phyloP scores from a whole-genome alignment of 2,329 filamentous ascomycete species.

The Magnaporthiopsis incrustans region DNA sequence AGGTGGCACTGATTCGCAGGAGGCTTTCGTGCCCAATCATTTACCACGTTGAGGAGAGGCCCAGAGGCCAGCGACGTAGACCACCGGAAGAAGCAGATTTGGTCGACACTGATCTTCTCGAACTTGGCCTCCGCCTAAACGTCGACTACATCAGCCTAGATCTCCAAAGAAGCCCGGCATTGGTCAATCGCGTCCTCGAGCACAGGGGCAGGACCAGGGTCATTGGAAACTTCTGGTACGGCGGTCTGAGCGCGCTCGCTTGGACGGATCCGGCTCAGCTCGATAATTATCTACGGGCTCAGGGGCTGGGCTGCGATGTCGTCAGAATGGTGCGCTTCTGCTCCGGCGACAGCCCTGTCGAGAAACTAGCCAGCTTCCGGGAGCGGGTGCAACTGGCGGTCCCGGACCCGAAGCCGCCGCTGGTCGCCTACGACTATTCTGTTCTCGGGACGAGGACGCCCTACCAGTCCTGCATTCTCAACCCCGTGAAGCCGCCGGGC shows the following conservation, averaged over 20 bases:
- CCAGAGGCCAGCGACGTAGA: conserved; percentile 32
- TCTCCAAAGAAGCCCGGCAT: conserved; percentile 43
- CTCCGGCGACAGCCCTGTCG: conserved; percentile 45
- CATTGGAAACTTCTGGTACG: conserved; percentile 47
- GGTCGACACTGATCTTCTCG: conserved; percentile 48
- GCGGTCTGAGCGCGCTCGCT: conserved; percentile 35
- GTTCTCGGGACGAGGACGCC: conserved; percentile 33
- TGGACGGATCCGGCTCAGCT: conserved; percentile 50
- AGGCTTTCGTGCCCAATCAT: conserved; percentile 49
- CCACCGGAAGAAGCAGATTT: conserved; percentile 28
- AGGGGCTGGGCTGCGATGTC: conserved; percentile 50
- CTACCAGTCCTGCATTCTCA: conserved; percentile 40
- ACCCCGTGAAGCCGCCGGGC: conserved; percentile 39
- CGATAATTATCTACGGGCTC: conserved; percentile 45
- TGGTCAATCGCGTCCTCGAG: conserved; percentile 40
- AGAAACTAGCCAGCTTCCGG: conserved; percentile 39
- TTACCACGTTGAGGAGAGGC: conserved; percentile 45
- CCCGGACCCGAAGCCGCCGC: conserved; percentile 38
- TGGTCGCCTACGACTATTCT: conserved; percentile 39
- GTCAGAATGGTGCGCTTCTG: conserved; percentile 53
- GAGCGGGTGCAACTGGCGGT: conserved; percentile 34
- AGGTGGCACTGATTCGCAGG: conserved; percentile 49
- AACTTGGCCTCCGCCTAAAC: conserved; percentile 56
- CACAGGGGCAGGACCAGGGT: conserved; percentile 50
- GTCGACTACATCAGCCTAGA: conserved; percentile 60